A percentile compares a stretch with the other conserved stretches of the same genome.
These are phyloP conservation scores for Exophiala bonariae DNA, from an alignment of 2,329 filamentous ascomycete genomes.

Conservation along the genomic window DNA sequence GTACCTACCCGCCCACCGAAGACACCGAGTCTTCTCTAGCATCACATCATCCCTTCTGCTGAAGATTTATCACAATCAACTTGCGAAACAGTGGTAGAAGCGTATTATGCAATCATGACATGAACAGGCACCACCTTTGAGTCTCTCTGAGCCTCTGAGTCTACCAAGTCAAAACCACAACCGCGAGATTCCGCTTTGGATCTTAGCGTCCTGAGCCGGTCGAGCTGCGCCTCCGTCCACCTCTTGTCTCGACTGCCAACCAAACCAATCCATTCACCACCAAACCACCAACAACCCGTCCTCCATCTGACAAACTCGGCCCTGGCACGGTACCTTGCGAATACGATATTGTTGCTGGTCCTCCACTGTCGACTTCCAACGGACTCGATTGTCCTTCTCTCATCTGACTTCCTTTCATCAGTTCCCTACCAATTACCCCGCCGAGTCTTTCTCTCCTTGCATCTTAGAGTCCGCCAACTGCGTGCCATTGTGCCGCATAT, in stretches of 20 bases:
- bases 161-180: not conserved
- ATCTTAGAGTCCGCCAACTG: constrained; percentile 7
- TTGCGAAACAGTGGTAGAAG: no score
- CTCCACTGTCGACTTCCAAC: constrained; percentile 4
- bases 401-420: no score
- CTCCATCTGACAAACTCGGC: no score
- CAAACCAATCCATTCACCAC: no score
- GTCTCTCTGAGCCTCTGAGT: not conserved
- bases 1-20: no score
- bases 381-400: not conserved
- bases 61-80: no score
- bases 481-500: constrained; percentile 16
- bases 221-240: constrained; percentile 17
- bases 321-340: constrained; percentile 8
- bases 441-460: constrained; percentile 8
- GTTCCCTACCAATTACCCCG: constrained; percentile 16
- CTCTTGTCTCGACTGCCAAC: no score
- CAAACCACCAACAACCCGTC: no score
- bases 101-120: constrained; percentile 26
- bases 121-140: constrained; percentile 11
- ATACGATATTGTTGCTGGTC: constrained; percentile 12
- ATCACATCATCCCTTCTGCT: no score
- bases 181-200: constrained; percentile 18
- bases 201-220: constrained; percentile 18
- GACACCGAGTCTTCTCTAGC: no score